Evolutionary conservation across 169 alveolate species (phyloP).

Genomic region (Eimeria acervulina): DNA sequence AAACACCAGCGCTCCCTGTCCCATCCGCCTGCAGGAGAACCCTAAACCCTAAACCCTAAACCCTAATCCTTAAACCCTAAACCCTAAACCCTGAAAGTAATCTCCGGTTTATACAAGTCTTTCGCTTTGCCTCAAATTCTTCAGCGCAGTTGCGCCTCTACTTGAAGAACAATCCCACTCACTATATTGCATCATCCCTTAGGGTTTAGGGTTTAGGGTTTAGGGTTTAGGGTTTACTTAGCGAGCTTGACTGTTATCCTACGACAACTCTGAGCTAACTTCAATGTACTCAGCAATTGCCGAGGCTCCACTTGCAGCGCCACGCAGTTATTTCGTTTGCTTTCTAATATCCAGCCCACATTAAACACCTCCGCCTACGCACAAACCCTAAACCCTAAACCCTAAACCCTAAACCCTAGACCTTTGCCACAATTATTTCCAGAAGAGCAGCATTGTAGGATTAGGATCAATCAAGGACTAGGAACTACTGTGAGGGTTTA

Average conservation of each 20-base stretch:
- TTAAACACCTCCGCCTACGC: background rate
- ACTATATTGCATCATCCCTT: background rate
- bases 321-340: background rate
- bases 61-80: conserved; percentile 1
- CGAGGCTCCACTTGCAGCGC: too few relatives aligned
- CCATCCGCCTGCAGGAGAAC: conserved; percentile 61
- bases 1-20: conserved; percentile 79
- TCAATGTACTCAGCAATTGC: too few relatives aligned
- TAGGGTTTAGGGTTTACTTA: too few relatives aligned
- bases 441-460: too few relatives aligned
- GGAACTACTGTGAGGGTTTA: too few relatives aligned
- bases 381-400: background rate
- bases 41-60: background rate
- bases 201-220: background rate
- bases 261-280: too few relatives aligned
- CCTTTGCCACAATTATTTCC: conserved; percentile 17
- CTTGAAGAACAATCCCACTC: too few relatives aligned
- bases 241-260: too few relatives aligned
- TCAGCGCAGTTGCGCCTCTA: too few relatives aligned
- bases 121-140: too few relatives aligned
- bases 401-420: background rate
- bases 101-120: too few relatives aligned
- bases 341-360: background rate
- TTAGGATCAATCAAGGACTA: too few relatives aligned
- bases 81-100: conserved; percentile 4